phyloP scores from a whole-genome alignment of 306 rosid genomes.

The Cucurbita argyrosperma region DNA sequence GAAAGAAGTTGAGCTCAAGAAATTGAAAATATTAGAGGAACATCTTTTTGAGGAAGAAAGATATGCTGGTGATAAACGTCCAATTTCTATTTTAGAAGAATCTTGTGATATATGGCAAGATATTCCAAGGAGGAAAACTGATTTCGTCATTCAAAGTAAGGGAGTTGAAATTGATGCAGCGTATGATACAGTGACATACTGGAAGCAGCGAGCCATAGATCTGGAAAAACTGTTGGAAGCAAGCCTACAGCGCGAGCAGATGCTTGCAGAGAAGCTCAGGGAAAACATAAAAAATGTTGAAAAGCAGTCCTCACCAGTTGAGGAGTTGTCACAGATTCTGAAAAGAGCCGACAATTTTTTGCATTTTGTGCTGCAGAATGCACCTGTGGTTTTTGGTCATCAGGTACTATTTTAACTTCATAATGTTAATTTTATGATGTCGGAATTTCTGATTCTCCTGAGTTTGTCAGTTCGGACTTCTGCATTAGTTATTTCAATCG shows the following conservation, averaged over 20 bases:
- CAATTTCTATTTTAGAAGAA: conserved; percentile 78
- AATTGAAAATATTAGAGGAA: conserved; percentile 74
- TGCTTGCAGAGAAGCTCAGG: conserved; percentile 45
- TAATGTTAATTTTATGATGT: background rate
- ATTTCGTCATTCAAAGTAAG: conserved; percentile 50
- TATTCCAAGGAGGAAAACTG: conserved; percentile 36
- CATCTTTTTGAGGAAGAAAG: conserved; percentile 54
- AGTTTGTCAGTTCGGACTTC: background rate
- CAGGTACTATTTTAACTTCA: conserved; percentile 36
- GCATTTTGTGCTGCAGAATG: conserved; percentile 94
- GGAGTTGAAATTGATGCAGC: conserved; percentile 66
- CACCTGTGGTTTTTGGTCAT: conserved; percentile 96
- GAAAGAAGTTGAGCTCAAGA: conserved; percentile 69
- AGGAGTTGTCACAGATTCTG: conserved; percentile 72
- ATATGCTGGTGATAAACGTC: conserved; percentile 63
- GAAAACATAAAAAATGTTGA: conserved; percentile 60
- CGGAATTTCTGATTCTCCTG: background rate
- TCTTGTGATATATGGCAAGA: conserved; percentile 76
- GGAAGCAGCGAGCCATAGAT: conserved; percentile 62
- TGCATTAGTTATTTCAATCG: background rate
- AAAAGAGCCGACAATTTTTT: conserved; percentile 80
- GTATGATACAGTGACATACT: conserved; percentile 57
- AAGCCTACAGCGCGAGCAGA: conserved; percentile 59
- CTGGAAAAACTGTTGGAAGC: conserved; percentile 61
- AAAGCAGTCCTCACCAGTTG: conserved; percentile 77